Percentiles rank a stretch among this genome's conserved stretches.
These are phyloP conservation scores for Citrus maxima DNA, from an alignment of 345 rosid genomes.

Conservation along the genomic window DNA sequence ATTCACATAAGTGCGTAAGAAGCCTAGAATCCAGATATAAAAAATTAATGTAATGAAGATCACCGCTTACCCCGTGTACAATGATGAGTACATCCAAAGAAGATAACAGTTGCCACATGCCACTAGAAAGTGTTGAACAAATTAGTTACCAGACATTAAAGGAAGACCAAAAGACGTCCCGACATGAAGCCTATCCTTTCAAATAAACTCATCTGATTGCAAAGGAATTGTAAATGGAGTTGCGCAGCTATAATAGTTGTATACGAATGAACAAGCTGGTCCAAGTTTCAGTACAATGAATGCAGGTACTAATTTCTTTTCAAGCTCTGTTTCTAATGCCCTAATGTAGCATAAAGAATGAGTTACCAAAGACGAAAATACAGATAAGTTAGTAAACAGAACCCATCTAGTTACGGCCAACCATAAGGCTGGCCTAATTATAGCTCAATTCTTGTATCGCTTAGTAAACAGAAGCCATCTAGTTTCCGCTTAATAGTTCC, in stretches of 20 bases:
- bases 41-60: neutral
- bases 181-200: neutral
- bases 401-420: no score
- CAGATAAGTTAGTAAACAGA: no score
- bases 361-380: no score
- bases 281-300: slow-evolving; percentile 7
- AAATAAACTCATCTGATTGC: no score
- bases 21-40: neutral
- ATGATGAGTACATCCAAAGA: slow-evolving; percentile 82
- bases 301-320: neutral
- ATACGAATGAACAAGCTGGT: neutral
- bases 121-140: slow-evolving; percentile 22
- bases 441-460: no score
- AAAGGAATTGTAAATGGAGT: neutral
- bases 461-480: no score
- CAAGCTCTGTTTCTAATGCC: no score
- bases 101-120: slow-evolving; percentile 68
- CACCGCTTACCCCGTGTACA: slow-evolving; percentile 77
- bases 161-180: neutral
- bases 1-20: neutral
- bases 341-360: no score
- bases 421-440: no score
- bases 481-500: no score
- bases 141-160: slow-evolving; percentile 2
- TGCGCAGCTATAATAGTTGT: neutral